A percentile compares a stretch with the other conserved stretches of the same genome.
phyloP scores from a whole-genome alignment of 345 rosid genomes.

The Salix brachista region DNA sequence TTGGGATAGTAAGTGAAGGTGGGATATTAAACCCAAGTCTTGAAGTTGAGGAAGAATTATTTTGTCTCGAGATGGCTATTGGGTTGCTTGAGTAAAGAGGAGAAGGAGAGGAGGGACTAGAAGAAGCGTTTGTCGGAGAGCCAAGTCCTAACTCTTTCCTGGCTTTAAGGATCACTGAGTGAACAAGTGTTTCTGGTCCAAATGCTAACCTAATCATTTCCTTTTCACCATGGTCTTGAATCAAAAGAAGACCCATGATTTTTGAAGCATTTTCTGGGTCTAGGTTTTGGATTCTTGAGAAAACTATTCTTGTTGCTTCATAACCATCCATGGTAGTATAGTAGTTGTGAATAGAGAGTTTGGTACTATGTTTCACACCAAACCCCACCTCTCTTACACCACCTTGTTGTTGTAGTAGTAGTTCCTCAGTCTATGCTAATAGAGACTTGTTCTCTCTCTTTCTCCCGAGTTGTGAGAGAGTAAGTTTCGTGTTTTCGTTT shows the following conservation, averaged over 20 bases:
- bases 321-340: slow-evolving; percentile 64
- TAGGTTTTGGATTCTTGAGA: slow-evolving; percentile 67
- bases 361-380: slow-evolving; percentile 33
- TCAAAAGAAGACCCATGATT: slow-evolving; percentile 87
- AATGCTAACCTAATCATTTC: slow-evolving; percentile 92
- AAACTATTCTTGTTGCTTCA: slow-evolving; percentile 86
- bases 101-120: slow-evolving; percentile 47
- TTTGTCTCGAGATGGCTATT: slow-evolving; percentile 36
- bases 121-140: slow-evolving; percentile 38
- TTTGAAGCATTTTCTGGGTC: slow-evolving; percentile 91
- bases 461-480: slow-evolving; percentile 6
- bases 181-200: slow-evolving; percentile 77
- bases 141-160: slow-evolving; percentile 63
- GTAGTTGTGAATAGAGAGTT: slow-evolving; percentile 13
- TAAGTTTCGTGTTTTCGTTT: background rate
- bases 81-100: slow-evolving; percentile 38
- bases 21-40: slow-evolving; percentile 36
- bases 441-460: background rate
- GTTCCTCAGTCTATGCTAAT: slow-evolving; percentile 17
- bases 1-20: slow-evolving; percentile 37
- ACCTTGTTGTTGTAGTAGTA: slow-evolving; percentile 18
- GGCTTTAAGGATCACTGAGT: slow-evolving; percentile 61
- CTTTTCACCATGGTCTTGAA: slow-evolving; percentile 91
- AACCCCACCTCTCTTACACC: slow-evolving; percentile 7
- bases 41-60: slow-evolving; percentile 30